Conservation (phyloP, 2,329 filamentous ascomycete species). For the Zalaria obscura region DNA sequence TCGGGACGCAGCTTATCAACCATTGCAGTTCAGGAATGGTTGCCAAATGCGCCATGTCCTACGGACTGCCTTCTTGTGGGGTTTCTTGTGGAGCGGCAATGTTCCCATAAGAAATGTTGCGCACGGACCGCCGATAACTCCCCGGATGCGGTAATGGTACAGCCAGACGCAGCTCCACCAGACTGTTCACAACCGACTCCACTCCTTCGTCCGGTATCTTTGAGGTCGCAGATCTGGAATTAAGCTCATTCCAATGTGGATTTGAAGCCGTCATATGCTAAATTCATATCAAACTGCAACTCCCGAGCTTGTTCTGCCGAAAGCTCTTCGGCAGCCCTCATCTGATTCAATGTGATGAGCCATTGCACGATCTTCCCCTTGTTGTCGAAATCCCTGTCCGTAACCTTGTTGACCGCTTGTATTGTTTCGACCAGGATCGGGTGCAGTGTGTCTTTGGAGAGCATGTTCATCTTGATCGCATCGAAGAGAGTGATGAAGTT, state of each 20-base stretch:
- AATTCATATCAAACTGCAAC: conserved; percentile 83
- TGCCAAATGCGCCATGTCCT: too few relatives aligned
- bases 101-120: too few relatives aligned
- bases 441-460: conserved; percentile 94
- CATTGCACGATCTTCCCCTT: conserved; percentile 97
- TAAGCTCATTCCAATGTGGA: conserved; percentile 41
- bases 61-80: too few relatives aligned
- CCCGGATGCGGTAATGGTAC: too few relatives aligned
- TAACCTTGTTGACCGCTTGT: conserved; percentile 93
- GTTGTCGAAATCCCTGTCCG: conserved; percentile 85
- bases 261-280: conserved; percentile 90
- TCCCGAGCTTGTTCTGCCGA: conserved; percentile 78
- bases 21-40: not conserved
- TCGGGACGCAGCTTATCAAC: not conserved
- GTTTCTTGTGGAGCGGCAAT: too few relatives aligned
- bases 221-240: too few relatives aligned
- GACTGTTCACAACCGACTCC: too few relatives aligned
- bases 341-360: conserved; percentile 94
- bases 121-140: too few relatives aligned
- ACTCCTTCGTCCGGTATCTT: too few relatives aligned
- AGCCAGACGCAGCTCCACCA: too few relatives aligned
- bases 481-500: conserved; percentile 98
- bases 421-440: conserved; percentile 91
- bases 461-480: conserved; percentile 77
- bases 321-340: conserved; percentile 88